phyloP scores from a whole-genome alignment of 2,329 filamentous ascomycete genomes.

The Clarireedia sp. region DNA sequence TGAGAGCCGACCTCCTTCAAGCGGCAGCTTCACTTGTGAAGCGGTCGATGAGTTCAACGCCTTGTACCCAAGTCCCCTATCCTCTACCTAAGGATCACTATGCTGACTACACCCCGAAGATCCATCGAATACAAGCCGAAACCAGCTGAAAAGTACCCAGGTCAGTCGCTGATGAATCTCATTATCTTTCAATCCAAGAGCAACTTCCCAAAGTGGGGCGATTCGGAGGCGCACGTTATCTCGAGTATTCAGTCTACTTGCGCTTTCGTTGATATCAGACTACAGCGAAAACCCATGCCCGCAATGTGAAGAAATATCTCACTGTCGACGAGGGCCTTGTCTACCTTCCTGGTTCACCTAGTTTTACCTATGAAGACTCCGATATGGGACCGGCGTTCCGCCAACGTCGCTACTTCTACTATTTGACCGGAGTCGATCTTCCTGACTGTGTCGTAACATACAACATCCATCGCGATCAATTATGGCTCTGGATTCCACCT shows the following conservation, averaged over 20 bases:
- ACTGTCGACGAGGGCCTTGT: constrained; percentile 41
- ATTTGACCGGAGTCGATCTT: constrained; percentile 46
- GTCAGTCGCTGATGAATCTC: constrained; percentile 8
- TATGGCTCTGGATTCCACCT: constrained; percentile 67
- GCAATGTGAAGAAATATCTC: constrained; percentile 36
- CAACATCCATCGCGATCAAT: constrained; percentile 48
- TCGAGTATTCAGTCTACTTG: not conserved
- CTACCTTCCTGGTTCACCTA: constrained; percentile 45
- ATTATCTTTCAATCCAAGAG: not conserved
- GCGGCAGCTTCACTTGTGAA: not conserved
- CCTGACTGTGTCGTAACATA: constrained; percentile 49
- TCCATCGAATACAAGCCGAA: constrained; percentile 11
- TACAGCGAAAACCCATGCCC: constrained; percentile 42
- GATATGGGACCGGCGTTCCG: constrained; percentile 49
- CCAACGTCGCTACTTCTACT: constrained; percentile 55
- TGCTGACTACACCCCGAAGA: not conserved
- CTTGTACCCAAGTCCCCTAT: constrained; percentile 7
- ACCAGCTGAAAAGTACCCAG: constrained; percentile 19
- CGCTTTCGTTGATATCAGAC: not conserved
- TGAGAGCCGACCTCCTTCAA: not conserved
- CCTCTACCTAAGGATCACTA: not conserved
- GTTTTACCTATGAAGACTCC: constrained; percentile 46
- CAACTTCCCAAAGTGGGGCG: not conserved
- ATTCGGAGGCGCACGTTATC: not conserved
- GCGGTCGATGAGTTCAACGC: constrained; percentile 18